A percentile compares a stretch with the other conserved stretches of the same genome.
Evolutionary conservation across 2,329 filamentous ascomycete genomes (phyloP).

Genomic region (Neopestalotiopsis sp.): DNA sequence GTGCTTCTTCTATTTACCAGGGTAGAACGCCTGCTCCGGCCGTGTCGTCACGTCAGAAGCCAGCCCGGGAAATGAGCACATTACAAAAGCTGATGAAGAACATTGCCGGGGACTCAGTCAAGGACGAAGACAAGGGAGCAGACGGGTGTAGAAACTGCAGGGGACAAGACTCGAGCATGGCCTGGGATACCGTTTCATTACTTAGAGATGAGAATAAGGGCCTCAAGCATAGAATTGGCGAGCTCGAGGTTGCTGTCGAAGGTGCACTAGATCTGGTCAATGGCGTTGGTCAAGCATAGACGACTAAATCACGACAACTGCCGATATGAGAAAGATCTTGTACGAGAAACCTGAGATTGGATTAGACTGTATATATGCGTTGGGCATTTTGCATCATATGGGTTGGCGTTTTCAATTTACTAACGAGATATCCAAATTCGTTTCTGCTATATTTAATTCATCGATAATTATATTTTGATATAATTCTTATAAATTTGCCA

Average conservation of each 20-base stretch:
- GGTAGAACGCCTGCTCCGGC: conserved; percentile 15
- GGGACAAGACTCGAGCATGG: conserved; percentile 62
- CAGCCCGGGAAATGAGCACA: conserved; percentile 44
- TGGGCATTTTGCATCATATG: conserved; percentile 2
- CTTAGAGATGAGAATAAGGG: conserved; percentile 66
- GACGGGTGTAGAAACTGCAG: conserved; percentile 59
- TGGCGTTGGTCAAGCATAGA: conserved; percentile 46
- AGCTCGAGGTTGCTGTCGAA: conserved; percentile 65
- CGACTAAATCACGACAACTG: not conserved
- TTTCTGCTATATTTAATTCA: not conserved
- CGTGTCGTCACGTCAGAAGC: conserved; percentile 32
- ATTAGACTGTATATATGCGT: not conserved
- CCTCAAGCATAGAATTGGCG: conserved; percentile 62
- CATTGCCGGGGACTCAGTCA: conserved; percentile 43
- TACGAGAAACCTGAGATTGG: not conserved
- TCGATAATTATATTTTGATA: not conserved
- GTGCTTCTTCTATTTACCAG: conserved; percentile 19
- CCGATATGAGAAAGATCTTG: conserved; percentile 5
- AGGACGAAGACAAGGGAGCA: conserved; percentile 27
- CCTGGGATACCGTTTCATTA: conserved; percentile 69
- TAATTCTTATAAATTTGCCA: not conserved
- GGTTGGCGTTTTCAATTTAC: not conserved
- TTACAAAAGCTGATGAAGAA: conserved; percentile 55
- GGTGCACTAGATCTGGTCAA: conserved; percentile 65
- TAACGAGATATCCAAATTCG: not conserved